Evolutionary conservation across 2,329 filamentous ascomycete genomes (phyloP), one percentile per base, ranked within the genome.

Genomic region (Lachnellula arida): DNA sequence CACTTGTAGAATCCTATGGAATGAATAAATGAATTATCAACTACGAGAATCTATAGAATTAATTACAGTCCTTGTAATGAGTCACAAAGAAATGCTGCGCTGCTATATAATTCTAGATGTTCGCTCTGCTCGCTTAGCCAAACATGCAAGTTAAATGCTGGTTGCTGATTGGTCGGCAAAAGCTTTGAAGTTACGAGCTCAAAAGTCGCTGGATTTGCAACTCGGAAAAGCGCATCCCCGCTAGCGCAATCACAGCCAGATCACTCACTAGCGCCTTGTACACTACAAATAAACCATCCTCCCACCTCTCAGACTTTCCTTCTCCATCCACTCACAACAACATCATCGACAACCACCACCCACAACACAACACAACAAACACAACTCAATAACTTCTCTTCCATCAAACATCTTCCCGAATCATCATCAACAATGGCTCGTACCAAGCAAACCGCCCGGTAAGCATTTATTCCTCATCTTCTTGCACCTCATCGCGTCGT

Each of bases 391-490:
- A 53, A 49, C 25, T 40, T 12, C 46, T 49, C 35, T 48, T 52
- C 25, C 54, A 56, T 53, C 53, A 51, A 53, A 53, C 46, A 53
- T 52, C 52, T 32, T 32, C 25, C 5, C 25, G 4, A 49, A 56
- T 40, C 46, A 40, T 56, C 60, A 60, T 65, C 54, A 37, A 63
- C 57, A 68, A 74, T 74, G 72, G 72, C 72, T 48, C 65, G 72
- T 62, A 74, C 72, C 56, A 74, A 74, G 67, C 71, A 73, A 66
- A 72, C 70, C 70, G 83, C 83, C 70, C 82, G 84, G 49, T 73
- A 86, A 96, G 62, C 64, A 57, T 60, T 58, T 56, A 58, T 53
- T 57, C 50, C 35, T 57, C 50, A 56, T 53, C 53, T 58, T 55
- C 32, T 46, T 43, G 46, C 19, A 46, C 44, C 46, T 42, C 57